Conservation (phyloP, 805 yeast species). For the Ogataea pignaliae region DNA sequence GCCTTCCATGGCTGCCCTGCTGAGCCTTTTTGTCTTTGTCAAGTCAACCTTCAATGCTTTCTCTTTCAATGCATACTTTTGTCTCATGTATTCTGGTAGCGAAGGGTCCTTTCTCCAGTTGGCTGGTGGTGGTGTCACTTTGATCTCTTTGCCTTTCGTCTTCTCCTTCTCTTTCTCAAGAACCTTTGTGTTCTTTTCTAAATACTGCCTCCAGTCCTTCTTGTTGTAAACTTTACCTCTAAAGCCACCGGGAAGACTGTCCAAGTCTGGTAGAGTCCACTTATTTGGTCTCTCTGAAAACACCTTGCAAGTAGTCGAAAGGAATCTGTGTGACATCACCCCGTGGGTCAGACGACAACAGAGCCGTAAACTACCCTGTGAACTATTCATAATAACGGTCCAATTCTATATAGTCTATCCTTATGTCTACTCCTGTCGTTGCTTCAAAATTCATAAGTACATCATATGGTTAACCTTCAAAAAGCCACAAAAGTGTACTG, state of each 20-base stretch:
- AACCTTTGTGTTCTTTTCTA: slow-evolving; percentile 17
- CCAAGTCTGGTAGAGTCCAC: slow-evolving; percentile 35
- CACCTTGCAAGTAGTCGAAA: too few species aligned
- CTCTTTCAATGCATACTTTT: slow-evolving; percentile 57
- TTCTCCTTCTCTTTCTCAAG: slow-evolving; percentile 14
- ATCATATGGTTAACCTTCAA: too few species aligned
- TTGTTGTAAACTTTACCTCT: slow-evolving; percentile 31
- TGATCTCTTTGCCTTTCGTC: slow-evolving; percentile 8
- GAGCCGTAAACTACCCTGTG: too few species aligned
- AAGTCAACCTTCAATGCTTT: slow-evolving; percentile 57
- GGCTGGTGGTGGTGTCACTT: slow-evolving; percentile 35
- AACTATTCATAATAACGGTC: too few species aligned
- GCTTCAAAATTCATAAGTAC: too few species aligned
- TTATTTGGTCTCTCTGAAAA: slow-evolving; percentile 15
- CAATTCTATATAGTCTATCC: too few species aligned
- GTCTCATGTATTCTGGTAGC: slow-evolving; percentile 67
- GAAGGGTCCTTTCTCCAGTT: slow-evolving; percentile 39
- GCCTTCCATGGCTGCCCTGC: slow-evolving; percentile 65
- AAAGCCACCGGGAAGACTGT: slow-evolving; percentile 30
- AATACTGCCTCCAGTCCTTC: slow-evolving; percentile 23
- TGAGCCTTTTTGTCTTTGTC: slow-evolving; percentile 64
- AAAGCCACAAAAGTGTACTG: too few species aligned
- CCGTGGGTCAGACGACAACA: too few species aligned
- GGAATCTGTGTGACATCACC: too few species aligned
- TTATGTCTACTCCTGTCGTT: too few species aligned